Evolutionary conservation across 2,329 filamentous ascomycete genomes (phyloP), one percentile per base, ranked within the genome.

Genomic region (Phyllosticta capitalensis): DNA sequence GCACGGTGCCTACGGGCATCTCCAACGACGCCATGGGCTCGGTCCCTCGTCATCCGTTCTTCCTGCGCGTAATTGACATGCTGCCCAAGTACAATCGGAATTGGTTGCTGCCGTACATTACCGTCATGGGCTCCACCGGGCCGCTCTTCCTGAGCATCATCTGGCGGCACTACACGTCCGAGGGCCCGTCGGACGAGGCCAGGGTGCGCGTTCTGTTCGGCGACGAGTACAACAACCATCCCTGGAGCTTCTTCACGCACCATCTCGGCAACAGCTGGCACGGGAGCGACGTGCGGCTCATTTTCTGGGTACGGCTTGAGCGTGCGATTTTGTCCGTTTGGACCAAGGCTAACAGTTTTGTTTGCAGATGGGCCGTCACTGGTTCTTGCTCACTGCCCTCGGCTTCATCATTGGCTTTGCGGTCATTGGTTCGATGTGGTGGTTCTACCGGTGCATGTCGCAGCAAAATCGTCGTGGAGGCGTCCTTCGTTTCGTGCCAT

Each of bases 11-110:
- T 1, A 92, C 88, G 1, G 88, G 88, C 63, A 89, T 92, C 65
- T 88, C 85, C 64, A 92, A 92, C 75, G 88, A 92, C 67, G 86
- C 85, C 49, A 90, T 92, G 87, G 87, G 87, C 54, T 76, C 87
- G 17, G 79, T 88, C 0, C 83, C 86, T 0, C 80, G 84, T 62
- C 89, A 92, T 66, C 87, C 87, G 0, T 89, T 89, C 76, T 90
- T 90, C 77, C 76, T 85, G 55, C 78, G 80, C 54, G 84, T 87
- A 48, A 87, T 90, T 65, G 80, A 87, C 63, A 78, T 81, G 12
- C 76, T 92, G n/a, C 79, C 83, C 60, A 77, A 79, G 58, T 89
- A 89, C 72, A 81, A 88, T 68, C 80, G 83, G 61, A 82, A 82
- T 63, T 92, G 88, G 87, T 68, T 84, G 48, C 70, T 86, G 62